Evolutionary conservation across 768 basidiomycete species (phyloP).

Genomic region (Calvatia gigantea): DNA sequence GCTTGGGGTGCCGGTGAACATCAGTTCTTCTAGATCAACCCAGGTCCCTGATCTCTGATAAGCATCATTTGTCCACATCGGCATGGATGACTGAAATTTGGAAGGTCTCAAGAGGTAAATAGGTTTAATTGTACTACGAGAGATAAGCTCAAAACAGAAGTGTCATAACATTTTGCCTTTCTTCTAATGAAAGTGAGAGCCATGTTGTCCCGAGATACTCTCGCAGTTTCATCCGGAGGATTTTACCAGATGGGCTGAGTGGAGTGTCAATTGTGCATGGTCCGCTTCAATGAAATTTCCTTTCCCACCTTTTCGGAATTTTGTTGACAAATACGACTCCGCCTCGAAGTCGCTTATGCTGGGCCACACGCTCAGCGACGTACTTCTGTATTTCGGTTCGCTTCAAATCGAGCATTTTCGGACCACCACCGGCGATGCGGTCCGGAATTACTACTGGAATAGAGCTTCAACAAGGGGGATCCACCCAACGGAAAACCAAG

Average conservation of each 20-base stretch:
- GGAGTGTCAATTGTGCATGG: neutral
- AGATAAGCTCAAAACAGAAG: neutral
- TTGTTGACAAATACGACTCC: neutral
- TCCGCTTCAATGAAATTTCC: neutral
- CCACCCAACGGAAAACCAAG: neutral
- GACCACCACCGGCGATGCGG: neutral
- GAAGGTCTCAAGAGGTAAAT: too few species aligned
- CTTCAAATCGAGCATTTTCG: neutral
- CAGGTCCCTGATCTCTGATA: too few species aligned
- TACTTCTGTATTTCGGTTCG: neutral
- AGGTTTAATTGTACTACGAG: neutral
- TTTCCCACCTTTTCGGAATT: slow-evolving; percentile 1
- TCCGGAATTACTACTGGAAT: neutral
- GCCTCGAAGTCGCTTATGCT: neutral
- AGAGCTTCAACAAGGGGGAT: neutral
- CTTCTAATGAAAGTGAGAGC: neutral
- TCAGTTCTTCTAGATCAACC: too few species aligned
- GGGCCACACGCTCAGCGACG: slow-evolving; percentile 1
- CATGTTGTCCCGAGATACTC: neutral
- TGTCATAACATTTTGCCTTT: neutral
- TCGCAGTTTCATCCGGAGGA: neutral
- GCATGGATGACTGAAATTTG: too few species aligned
- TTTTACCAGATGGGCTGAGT: neutral
- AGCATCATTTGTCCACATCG: too few species aligned
- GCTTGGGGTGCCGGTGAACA: too few species aligned